These are phyloP conservation scores for Phytophthora uliginosa DNA, from an alignment of 352 stramenopile species.

Conservation along the genomic window DNA sequence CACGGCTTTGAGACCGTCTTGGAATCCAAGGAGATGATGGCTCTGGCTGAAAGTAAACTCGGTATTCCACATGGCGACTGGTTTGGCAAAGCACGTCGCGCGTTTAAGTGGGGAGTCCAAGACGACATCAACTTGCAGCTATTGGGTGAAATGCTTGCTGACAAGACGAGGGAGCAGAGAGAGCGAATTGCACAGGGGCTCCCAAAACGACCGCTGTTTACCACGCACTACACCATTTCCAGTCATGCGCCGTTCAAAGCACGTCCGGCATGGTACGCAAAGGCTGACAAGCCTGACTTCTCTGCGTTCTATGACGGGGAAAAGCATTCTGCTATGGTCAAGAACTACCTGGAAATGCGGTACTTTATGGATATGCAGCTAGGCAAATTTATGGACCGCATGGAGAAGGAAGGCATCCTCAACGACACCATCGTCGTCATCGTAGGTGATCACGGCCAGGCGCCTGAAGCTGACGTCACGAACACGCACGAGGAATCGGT, in stretches of 20 bases:
- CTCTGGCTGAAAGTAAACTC: slow-evolving; percentile 39
- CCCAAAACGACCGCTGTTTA: slow-evolving; percentile 50
- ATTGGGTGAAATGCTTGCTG: slow-evolving; percentile 44
- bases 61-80: slow-evolving; percentile 45
- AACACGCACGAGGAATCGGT: slow-evolving; percentile 56
- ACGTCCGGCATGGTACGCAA: slow-evolving; percentile 49
- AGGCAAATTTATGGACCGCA: slow-evolving; percentile 57
- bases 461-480: slow-evolving; percentile 48
- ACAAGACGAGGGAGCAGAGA: slow-evolving; percentile 47
- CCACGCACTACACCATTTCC: slow-evolving; percentile 73
- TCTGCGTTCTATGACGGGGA: slow-evolving; percentile 52
- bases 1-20: slow-evolving; percentile 60
- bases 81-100: slow-evolving; percentile 23
- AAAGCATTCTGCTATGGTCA: slow-evolving; percentile 42
- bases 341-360: slow-evolving; percentile 69
- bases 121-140: slow-evolving; percentile 53
- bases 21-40: slow-evolving; percentile 43
- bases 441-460: slow-evolving; percentile 62
- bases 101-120: slow-evolving; percentile 53
- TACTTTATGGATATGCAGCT: slow-evolving; percentile 64
- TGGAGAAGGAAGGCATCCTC: slow-evolving; percentile 54
- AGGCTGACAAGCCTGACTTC: slow-evolving; percentile 57
- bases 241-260: slow-evolving; percentile 49
- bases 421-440: slow-evolving; percentile 72
- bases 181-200: slow-evolving; percentile 23